Percentiles rank a stretch among this genome's conserved stretches.
Conservation (phyloP, 2,329 filamentous ascomycete genomes). For the Fusarium devonianum region DNA sequence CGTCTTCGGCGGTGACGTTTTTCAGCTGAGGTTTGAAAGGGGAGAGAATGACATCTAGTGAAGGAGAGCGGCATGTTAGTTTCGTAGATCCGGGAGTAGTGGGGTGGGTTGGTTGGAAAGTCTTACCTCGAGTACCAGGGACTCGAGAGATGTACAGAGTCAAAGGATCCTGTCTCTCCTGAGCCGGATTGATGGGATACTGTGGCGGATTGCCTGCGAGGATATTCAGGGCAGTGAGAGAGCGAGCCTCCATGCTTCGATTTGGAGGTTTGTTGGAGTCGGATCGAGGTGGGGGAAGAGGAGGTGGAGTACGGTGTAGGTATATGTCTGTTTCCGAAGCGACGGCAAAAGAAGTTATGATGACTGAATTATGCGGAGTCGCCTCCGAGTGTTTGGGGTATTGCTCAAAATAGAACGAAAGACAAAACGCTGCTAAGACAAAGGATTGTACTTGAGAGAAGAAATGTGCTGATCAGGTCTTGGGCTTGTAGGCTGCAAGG, state of each 20-base stretch:
- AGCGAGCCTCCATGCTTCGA: constrained; percentile 75
- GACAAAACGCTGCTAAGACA: background rate
- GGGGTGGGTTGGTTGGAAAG: constrained; percentile 6
- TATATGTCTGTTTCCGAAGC: background rate
- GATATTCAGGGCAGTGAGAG: constrained; percentile 78
- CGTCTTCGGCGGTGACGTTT: constrained; percentile 86
- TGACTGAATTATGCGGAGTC: constrained; percentile 5
- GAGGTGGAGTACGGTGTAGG: constrained; percentile 5
- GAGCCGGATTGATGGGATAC: constrained; percentile 80
- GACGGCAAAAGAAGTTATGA: constrained; percentile 12
- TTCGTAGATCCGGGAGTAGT: constrained; percentile 27
- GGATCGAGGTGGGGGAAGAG: constrained; percentile 15
- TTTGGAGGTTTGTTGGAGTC: constrained; percentile 12
- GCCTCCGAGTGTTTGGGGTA: constrained; percentile 10
- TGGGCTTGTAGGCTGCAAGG: background rate
- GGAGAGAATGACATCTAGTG: constrained; percentile 85
- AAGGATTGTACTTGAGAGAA: background rate
- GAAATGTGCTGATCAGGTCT: constrained; percentile 17
- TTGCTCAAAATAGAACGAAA: background rate
- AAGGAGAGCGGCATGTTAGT: constrained; percentile 28
- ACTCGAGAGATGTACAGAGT: constrained; percentile 93
- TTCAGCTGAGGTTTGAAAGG: constrained; percentile 88
- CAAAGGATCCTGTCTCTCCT: constrained; percentile 72
- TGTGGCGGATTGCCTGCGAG: constrained; percentile 87
- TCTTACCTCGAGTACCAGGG: constrained; percentile 83